Conservation (phyloP, 768 basidiomycete genomes). For the Postia placenta region DNA sequence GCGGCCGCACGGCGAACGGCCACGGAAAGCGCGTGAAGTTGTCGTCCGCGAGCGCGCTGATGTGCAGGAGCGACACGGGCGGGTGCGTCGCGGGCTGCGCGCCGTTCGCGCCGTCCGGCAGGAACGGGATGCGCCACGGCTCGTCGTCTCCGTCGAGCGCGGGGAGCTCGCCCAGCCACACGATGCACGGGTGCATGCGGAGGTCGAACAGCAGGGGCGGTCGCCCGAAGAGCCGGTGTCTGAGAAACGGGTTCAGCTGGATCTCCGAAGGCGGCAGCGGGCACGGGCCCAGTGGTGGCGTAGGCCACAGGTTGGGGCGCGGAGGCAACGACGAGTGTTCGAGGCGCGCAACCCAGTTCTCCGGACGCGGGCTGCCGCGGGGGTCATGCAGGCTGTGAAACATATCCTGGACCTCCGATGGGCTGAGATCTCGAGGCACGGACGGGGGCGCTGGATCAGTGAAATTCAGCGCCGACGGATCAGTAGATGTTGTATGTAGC, state of each 20-base stretch:
- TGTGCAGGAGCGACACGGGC: constrained; percentile 49
- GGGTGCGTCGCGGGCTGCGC: constrained; percentile 65
- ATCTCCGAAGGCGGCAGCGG: constrained; percentile 41
- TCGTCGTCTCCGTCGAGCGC: constrained; percentile 28
- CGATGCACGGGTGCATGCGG: constrained; percentile 16
- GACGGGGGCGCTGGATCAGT: constrained; percentile 16
- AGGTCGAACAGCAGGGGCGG: constrained; percentile 47
- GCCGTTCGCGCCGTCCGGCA: constrained; percentile 19
- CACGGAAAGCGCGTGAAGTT: constrained; percentile 43
- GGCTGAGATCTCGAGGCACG: constrained; percentile 16
- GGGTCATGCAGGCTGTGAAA: constrained; percentile 26
- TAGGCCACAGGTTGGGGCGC: constrained; percentile 39
- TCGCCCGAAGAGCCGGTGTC: constrained; percentile 35
- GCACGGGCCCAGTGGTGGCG: constrained; percentile 31
- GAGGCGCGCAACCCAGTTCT: constrained; percentile 43
- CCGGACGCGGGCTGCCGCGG: constrained; percentile 28
- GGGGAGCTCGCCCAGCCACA: constrained; percentile 23
- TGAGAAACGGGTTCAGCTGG: constrained; percentile 53
- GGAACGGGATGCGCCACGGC: constrained; percentile 3
- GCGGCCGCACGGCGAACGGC: constrained; percentile 41
- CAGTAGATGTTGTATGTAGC: neutral
- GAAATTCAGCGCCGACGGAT: neutral
- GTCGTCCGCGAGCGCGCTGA: constrained; percentile 48
- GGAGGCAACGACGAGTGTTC: constrained; percentile 46
- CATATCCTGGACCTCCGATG: constrained; percentile 23